Base-by-base conservation (phyloP, 2,329 filamentous ascomycete species). In the Exophiala bonariae region DNA sequence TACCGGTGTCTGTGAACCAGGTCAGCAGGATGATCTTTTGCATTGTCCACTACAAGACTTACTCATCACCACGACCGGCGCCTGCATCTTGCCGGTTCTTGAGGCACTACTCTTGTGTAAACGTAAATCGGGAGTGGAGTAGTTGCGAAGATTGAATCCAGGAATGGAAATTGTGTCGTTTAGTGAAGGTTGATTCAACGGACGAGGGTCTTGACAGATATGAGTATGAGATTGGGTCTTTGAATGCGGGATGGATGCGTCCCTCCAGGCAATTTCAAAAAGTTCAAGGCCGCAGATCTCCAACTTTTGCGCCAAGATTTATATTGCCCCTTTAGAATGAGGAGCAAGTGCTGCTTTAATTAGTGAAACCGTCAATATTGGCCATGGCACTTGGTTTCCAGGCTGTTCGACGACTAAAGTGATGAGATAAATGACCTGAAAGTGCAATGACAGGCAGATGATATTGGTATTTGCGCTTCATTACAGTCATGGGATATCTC, bases 1-100 rank as follows among this genome's bases (percentile, higher is more conserved):
- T 80, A 69, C 85, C 80, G 78, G 90, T 95, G 79, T 95, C 89
- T 95, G 64, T 26, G 4, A 37, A 8, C 13, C 18, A 3, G 7
- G 26, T 52, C 39, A 55, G 42, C 26, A 38, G 34, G 11, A 8
- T 14, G 32, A 36, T 41, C 11, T 31, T 22, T 26, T 11, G 13
- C 23, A n/a, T 18, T 37, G 11, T 22, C 11, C 10, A 2, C 1
- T 2, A 20, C 4, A n/a, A 7, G 30, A 70, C 80, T 65, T 77
- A 86, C 83, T 87, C 82, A 87, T 86, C 62, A 87, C 83, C 69
- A 87, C 73, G 69, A 87, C 84, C 59, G 84, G 84, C 63, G 84
- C 84, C 79, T 87, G 84, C 84, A 87, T 87, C 58, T 75, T 83
- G 50, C 49, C 51, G 49, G 42, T 26, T 10, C 7, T 49, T 33